phyloP scores from a whole-genome alignment of 164 flowering plant genomes.

The Berberis thunbergii region DNA sequence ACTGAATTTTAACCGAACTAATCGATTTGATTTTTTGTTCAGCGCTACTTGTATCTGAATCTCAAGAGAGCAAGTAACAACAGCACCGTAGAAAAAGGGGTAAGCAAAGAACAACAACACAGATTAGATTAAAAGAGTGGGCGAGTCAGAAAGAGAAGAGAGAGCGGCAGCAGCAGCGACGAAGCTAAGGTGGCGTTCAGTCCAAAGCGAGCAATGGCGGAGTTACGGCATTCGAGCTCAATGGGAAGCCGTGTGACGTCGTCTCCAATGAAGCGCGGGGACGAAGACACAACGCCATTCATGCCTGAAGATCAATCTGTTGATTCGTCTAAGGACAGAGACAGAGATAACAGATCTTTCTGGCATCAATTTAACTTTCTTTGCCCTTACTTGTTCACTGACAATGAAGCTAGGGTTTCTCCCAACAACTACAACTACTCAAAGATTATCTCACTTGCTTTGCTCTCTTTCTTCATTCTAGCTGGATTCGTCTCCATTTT shows the following conservation, averaged over 20 bases:
- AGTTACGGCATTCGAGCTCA: constrained; percentile 86
- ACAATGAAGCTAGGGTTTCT: constrained; percentile 50
- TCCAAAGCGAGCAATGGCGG: constrained; percentile 68
- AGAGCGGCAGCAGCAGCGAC: not conserved
- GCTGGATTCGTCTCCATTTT: constrained; percentile 43
- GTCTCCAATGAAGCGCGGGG: too few relatives aligned
- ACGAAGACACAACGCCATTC: too few relatives aligned
- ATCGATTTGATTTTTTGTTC: too few relatives aligned
- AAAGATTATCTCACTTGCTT: constrained; percentile 38
- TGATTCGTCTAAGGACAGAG: too few relatives aligned
- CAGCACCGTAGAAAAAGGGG: too few relatives aligned
- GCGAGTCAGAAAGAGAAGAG: not conserved
- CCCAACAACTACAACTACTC: constrained; percentile 5
- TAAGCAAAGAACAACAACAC: too few relatives aligned
- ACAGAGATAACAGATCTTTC: constrained; percentile 22
- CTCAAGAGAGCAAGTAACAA: too few relatives aligned
- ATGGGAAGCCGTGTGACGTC: constrained; percentile 46
- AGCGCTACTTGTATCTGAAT: too few relatives aligned
- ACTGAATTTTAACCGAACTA: too few relatives aligned
- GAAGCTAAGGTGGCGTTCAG: constrained; percentile 18
- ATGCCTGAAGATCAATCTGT: too few relatives aligned
- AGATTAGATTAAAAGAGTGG: too few relatives aligned
- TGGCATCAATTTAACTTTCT: constrained; percentile 20
- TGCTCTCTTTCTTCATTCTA: constrained; percentile 27
- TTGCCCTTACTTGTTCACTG: constrained; percentile 7